A percentile compares a stretch with the other conserved stretches of the same genome.
Conservation (phyloP, 2,329 filamentous ascomycete species). For the Rhexocercosporidium sp. region DNA sequence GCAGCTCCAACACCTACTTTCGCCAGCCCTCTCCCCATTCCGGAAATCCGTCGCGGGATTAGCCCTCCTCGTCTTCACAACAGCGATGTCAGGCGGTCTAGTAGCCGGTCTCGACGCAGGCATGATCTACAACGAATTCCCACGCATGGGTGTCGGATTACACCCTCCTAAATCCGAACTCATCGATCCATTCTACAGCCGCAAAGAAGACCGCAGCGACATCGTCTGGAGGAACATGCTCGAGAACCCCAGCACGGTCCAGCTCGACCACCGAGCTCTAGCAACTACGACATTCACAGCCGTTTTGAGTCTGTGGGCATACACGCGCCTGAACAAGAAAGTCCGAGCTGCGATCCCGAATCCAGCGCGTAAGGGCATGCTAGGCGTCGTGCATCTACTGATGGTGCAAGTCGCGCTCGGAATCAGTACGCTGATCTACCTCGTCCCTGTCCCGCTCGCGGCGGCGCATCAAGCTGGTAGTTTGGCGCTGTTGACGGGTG, state of each 20-base stretch:
- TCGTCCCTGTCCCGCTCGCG: constrained; percentile 87
- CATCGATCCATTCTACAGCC: constrained; percentile 84
- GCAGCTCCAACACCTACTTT: constrained; percentile 64
- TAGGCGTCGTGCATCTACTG: constrained; percentile 83
- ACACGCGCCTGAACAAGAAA: constrained; percentile 68
- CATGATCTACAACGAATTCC: constrained; percentile 98
- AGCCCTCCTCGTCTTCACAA: constrained; percentile 79
- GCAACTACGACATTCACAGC: constrained; percentile 87
- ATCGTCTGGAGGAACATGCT: constrained; percentile 97
- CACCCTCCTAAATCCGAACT: constrained; percentile 83
- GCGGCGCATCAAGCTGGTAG: constrained; percentile 93
- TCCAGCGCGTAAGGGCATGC: constrained; percentile 69
- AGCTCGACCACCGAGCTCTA: constrained; percentile 92
- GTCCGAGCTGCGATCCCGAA: constrained; percentile 63
- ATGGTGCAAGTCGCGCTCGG: constrained; percentile 83
- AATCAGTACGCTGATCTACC: constrained; percentile 89
- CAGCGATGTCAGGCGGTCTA: constrained; percentile 90
- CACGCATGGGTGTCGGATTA: constrained; percentile 86
- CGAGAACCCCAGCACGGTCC: constrained; percentile 94
- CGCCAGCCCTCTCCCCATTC: constrained; percentile 74
- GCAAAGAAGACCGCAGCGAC: constrained; percentile 77
- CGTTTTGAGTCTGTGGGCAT: constrained; percentile 81
- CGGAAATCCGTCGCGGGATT: constrained; percentile 74
- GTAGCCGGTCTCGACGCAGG: constrained; percentile 96
- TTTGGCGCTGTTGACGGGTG: constrained; percentile 82